Base-by-base conservation (phyloP, 2,329 filamentous ascomycete genomes). In the Gaeumannomyces tritici region DNA sequence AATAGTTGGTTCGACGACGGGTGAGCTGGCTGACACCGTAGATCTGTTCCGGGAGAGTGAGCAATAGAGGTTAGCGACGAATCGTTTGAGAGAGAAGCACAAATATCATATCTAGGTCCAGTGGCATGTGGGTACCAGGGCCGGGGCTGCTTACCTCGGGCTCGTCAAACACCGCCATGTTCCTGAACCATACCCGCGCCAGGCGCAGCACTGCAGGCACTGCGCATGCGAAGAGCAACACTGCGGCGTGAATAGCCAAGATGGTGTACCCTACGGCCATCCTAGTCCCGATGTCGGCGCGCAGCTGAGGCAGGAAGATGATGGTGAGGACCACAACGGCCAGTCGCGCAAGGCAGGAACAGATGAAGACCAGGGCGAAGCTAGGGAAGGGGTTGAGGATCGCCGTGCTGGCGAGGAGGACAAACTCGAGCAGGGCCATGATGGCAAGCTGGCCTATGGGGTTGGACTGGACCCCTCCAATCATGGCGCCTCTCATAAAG, bases 191-290 rank as follows among this genome's bases (percentile, higher is more conserved):
- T 11, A 60, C 27, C 27, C 42, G 13, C 21, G 56, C 35, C 55
- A 59, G 1, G 33, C 33, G 28, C 35, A 54, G 86, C n/a, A 84
- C 72, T 0, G 84, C 79, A 68, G 87, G 89, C 47, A 90, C 74
- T 68, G 89, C 86, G 71, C 89, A 89, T 5, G 87, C 86, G 69
- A 90, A 88, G 7, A 89, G 76, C 7, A 90, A 73, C 15, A 89
- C 86, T 62, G 85, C 77, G 2, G 79, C 84, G 70, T 91, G 88
- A 5, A 90, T 75, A 1, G 86, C 71, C 24, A 91, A 76, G 54
- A 90, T 85, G 18, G 83, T 76, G 69, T 90, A 91, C 11, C 87
- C 89, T 56, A 90, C 83, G 81, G 85, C 89, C 21, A 87, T 86
- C 67, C 85, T 86, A 0, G 83, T 74, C n/a, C 47, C 33, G 2